Evolutionary conservation across 345 rosid genomes (phyloP), one percentile per base, ranked within the genome.

Genomic region (Eucalyptus cloeziana): DNA sequence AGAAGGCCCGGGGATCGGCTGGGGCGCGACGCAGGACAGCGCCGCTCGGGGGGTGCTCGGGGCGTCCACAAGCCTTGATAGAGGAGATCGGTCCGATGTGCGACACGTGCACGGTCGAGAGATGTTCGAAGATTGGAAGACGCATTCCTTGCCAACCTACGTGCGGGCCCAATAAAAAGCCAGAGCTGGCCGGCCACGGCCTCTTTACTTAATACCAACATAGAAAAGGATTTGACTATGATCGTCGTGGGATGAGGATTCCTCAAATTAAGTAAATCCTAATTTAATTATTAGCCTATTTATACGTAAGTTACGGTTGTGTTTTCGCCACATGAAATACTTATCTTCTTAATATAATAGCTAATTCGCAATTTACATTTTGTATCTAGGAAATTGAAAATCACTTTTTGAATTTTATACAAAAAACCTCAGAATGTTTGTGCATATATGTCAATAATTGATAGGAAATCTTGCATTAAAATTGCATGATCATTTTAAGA

Each of bases 91-190:
- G 33, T 88, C 30, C 3, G 64, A 88, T 54, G 40, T 37, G 13
- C 33, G 86, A 80, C 89, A 44, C 89, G 89, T 88, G 89, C n/a
- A 51, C 17, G 43, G n/a, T 76, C 25, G 30, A 21, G 43, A 79
- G 27, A 5, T 33, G 3, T 24, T n/a, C 47, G 1, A n/a, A 47
- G 25, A 16, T 13, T n/a, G 15, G 88, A 12, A 87, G 7, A 6
- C n/a, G 27, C 37, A 4, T 69, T 5, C 27, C 27, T 3, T 22
- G 7, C 47, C 45, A 71, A 10, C 45, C 81, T 7, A 2, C 50
- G 21, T 54, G 31, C 50, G 2, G 47, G 19, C n/a, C 13, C 79
- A 10, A 33, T 11, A 50, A 30, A 31, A 49, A 22, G 87, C 37
- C 60, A 50, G 19, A n/a, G 56, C 51, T 15, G 54, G 87, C 60